Conservation (phyloP, 306 rosid species). For the Malus sieversii region DNA sequence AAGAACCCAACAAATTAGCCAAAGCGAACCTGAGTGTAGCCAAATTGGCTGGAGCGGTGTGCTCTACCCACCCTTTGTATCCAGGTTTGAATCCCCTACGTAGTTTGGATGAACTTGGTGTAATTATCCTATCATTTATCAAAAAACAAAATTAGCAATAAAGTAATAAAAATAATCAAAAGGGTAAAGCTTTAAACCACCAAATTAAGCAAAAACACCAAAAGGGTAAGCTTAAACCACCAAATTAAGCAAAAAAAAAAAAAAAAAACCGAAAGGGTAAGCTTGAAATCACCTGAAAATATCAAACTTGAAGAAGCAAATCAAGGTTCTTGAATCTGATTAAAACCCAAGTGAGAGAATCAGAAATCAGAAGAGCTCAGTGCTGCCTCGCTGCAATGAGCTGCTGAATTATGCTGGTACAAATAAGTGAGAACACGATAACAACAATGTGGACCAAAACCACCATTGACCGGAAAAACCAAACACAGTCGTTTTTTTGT, state of each 20-base stretch:
- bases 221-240: background rate
- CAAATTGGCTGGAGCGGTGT: too few relatives aligned
- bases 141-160: background rate
- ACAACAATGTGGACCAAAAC: background rate
- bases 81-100: too few relatives aligned
- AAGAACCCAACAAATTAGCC: background rate
- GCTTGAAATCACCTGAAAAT: constrained; percentile 10
- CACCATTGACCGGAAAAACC: background rate
- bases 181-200: background rate
- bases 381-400: background rate
- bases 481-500: background rate
- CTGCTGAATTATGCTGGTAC: constrained; percentile 1
- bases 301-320: background rate
- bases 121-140: too few relatives aligned
- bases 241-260: too few relatives aligned
- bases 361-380: background rate
- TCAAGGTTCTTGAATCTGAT: background rate
- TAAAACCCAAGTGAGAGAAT: background rate
- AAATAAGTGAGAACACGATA: background rate
- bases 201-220: background rate
- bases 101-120: too few relatives aligned
- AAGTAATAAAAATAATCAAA: background rate
- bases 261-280: background rate
- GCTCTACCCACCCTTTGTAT: too few relatives aligned
- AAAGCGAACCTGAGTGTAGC: too few relatives aligned